Evolutionary conservation across 225 moss, liverwort and hornwort species (phyloP), one percentile per base, ranked within the genome.

Genomic region (Rhytidiadelphus loreus): DNA sequence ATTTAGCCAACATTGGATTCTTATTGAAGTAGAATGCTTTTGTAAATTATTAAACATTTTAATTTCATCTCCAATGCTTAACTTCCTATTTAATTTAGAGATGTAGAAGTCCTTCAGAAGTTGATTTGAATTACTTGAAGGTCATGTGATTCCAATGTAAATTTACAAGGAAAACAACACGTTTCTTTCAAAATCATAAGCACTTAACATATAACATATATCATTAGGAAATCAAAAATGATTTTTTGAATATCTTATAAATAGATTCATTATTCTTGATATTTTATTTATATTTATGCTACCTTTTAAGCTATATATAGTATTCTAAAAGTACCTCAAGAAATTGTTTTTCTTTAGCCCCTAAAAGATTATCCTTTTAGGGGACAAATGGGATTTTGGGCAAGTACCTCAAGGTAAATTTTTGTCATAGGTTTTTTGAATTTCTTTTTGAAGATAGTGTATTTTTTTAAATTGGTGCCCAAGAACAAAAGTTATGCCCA

Each of bases 301-400:
- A 37, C 2, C 22, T 9, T 6, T n/a, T 3, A 66, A 66, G n/a
- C 2, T 0, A n/a, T 1, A 21, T 66, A n/a, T 1, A 66, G 3
- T n/a, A 66, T 35, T n/a, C 21, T 37, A 66, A n/a, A 66, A n/a
- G 3, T n/a, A 7, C 22, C 12, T n/a, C 22, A 66, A n/a, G 35
- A 20, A n/a, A n/a, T n/a, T n/a, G n/a, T n/a, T n/a, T n/a, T n/a
- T n/a, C n/a, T n/a, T n/a, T n/a, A n/a, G n/a, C n/a, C n/a, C n/a
- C n/a, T n/a, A n/a, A n/a, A n/a, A n/a, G n/a, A n/a, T n/a, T n/a
- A n/a, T n/a, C n/a, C n/a, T n/a, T n/a, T n/a, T n/a, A n/a, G n/a
- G n/a, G n/a, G n/a, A n/a, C n/a, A n/a, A n/a, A n/a, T n/a, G n/a
- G n/a, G n/a, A n/a, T n/a, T n/a, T n/a, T n/a, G n/a, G n/a, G n/a